phyloP scores from a whole-genome alignment of 768 basidiomycete genomes.

The Phanerodontia chrysosporium region DNA sequence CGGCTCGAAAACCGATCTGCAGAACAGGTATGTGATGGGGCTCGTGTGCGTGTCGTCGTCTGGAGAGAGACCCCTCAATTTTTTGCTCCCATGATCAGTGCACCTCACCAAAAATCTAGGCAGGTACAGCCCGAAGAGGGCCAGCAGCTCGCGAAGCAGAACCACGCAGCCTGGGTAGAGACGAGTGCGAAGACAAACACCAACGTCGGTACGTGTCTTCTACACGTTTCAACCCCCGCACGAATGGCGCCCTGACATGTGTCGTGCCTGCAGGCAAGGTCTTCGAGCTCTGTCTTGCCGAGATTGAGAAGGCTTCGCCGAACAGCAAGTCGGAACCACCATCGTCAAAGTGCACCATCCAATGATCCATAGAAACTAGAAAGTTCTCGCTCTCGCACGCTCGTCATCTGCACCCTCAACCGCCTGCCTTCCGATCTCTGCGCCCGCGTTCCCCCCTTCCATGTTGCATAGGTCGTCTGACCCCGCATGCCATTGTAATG shows the following conservation, averaged over 20 bases:
- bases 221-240: not conserved
- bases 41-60: constrained; percentile 1
- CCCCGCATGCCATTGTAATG: constrained; percentile 5
- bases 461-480: constrained; percentile 7
- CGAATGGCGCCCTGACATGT: not conserved
- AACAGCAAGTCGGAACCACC: constrained; percentile 40
- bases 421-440: not conserved
- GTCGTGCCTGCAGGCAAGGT: constrained; percentile 55
- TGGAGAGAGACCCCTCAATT: not conserved
- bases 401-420: constrained; percentile 2
- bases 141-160: constrained; percentile 64
- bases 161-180: constrained; percentile 80
- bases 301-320: constrained; percentile 75
- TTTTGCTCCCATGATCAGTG: constrained; percentile 13
- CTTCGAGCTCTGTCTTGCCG: constrained; percentile 77
- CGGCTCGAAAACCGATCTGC: constrained; percentile 86
- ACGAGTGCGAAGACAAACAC: constrained; percentile 83
- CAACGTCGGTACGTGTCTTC: constrained; percentile 73
- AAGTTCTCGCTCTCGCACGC: constrained; percentile 8
- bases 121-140: constrained; percentile 76
- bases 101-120: constrained; percentile 41
- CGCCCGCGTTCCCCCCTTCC: not conserved
- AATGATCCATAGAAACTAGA: constrained; percentile 18
- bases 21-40: constrained; percentile 48
- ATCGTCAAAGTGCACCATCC: constrained; percentile 42